Evolutionary conservation across 2,329 filamentous ascomycete genomes (phyloP).

Genomic region (Neofusicoccum ribis): DNA sequence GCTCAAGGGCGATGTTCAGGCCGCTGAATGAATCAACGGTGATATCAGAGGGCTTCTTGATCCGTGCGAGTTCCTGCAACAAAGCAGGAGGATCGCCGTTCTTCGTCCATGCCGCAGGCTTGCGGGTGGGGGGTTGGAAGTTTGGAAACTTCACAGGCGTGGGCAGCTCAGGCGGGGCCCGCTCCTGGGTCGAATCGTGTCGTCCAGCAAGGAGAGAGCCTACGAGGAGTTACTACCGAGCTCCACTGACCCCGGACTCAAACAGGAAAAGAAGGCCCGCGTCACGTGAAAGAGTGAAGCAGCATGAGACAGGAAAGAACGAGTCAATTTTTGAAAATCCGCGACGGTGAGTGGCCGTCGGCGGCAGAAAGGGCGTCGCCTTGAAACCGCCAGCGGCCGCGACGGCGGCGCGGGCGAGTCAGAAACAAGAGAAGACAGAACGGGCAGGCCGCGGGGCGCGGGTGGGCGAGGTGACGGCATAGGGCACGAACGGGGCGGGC

Average conservation of each 20-base stretch:
- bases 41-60: slow-evolving; percentile 46
- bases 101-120: slow-evolving; percentile 35
- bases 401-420: slow-evolving; percentile 7
- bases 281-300: slow-evolving; percentile 13
- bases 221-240: slow-evolving; percentile 21
- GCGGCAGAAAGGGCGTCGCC: not conserved
- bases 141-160: slow-evolving; percentile 55
- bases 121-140: slow-evolving; percentile 39
- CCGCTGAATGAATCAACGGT: slow-evolving; percentile 39
- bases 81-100: slow-evolving; percentile 23
- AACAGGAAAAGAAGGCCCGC: not conserved
- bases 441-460: not conserved
- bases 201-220: slow-evolving; percentile 40
- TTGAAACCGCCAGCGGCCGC: slow-evolving; percentile 9
- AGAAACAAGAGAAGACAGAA: not conserved
- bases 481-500: slow-evolving; percentile 4
- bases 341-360: not conserved
- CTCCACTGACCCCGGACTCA: not conserved
- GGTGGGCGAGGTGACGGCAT: not conserved
- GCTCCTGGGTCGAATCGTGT: slow-evolving; percentile 41
- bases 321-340: not conserved
- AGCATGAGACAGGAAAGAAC: slow-evolving; percentile 3
- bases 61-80: slow-evolving; percentile 40
- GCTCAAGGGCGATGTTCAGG: slow-evolving; percentile 45
- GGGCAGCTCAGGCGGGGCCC: slow-evolving; percentile 50